Percentiles rank a stretch among this genome's conserved stretches.
phyloP scores from a whole-genome alignment of 768 basidiomycete species.

The Lactarius vividus region DNA sequence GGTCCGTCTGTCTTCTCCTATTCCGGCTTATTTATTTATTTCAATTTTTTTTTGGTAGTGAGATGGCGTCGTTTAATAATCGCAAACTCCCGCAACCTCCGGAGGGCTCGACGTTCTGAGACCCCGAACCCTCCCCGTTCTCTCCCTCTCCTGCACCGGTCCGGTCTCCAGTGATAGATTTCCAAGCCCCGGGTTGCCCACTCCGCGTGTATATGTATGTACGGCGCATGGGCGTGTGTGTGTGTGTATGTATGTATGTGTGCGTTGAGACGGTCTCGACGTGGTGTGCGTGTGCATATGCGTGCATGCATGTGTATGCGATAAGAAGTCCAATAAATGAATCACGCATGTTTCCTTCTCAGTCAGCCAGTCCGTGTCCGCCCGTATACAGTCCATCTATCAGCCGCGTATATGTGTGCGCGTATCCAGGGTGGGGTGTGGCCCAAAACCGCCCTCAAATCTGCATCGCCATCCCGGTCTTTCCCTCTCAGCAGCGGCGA shows the following conservation, averaged over 20 bases:
- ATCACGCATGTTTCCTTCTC: slow-evolving; percentile 7
- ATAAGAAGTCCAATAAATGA: slow-evolving; percentile 14
- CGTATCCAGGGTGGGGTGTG: neutral
- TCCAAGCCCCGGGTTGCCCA: slow-evolving; percentile 4
- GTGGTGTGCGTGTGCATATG: neutral
- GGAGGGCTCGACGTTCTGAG: slow-evolving; percentile 73
- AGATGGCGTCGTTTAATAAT: slow-evolving; percentile 92
- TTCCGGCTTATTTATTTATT: no score
- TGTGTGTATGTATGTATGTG: neutral
- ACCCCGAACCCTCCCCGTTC: neutral
- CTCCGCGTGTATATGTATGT: slow-evolving; percentile 5
- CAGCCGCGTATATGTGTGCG: neutral
- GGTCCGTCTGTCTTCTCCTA: slow-evolving; percentile 45
- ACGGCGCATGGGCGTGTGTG: neutral
- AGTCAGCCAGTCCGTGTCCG: neutral
- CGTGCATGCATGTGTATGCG: slow-evolving; percentile 2
- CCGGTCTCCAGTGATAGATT: slow-evolving; percentile 17
- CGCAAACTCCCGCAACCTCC: slow-evolving; percentile 93
- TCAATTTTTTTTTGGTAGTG: slow-evolving; percentile 46
- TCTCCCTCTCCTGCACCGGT: neutral
- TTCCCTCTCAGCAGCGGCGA: neutral
- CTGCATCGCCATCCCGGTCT: no score
- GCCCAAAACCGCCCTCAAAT: no score
- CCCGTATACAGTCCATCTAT: neutral
- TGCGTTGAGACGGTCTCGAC: neutral